These are phyloP conservation scores for Suhomyces taliae DNA, from an alignment of 1,139 yeast genomes.

Conservation along the genomic window DNA sequence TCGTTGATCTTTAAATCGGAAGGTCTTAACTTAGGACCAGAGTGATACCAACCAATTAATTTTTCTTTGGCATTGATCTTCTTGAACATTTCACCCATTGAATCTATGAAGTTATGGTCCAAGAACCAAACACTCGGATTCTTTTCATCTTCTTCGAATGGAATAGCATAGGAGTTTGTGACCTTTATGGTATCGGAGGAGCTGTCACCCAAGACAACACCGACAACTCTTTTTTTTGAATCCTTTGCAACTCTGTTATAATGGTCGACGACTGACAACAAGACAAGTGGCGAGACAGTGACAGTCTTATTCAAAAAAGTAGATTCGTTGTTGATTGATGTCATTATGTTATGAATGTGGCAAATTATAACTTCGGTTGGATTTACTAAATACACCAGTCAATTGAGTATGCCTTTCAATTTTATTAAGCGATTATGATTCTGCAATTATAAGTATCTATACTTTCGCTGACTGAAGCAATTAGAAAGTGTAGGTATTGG, in stretches of 20 bases:
- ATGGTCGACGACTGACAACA: constrained; percentile 93
- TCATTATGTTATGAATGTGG: constrained; percentile 15
- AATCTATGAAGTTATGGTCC: constrained; percentile 93
- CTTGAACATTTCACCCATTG: constrained; percentile 97
- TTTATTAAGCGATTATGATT: not conserved
- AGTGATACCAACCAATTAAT: constrained; percentile 97
- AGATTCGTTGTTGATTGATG: constrained; percentile 29
- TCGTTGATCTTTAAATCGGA: constrained; percentile 92
- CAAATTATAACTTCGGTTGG: not conserved
- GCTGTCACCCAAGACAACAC: constrained; percentile 87
- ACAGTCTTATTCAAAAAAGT: constrained; percentile 58
- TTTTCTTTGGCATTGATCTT: constrained; percentile 96
- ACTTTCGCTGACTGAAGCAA: too few species aligned
- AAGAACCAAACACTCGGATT: constrained; percentile 95
- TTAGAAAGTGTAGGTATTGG: too few species aligned
- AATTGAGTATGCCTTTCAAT: not conserved
- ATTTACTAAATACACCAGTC: not conserved
- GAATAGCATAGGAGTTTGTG: constrained; percentile 80
- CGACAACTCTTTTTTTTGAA: constrained; percentile 80
- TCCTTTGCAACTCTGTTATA: constrained; percentile 79
- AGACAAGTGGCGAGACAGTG: constrained; percentile 92
- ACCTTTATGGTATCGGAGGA: constrained; percentile 59
- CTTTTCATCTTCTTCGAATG: constrained; percentile 95
- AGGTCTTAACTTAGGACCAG: constrained; percentile 89
- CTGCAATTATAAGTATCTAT: too few species aligned